These are phyloP conservation scores for Alternaria sp. DNA, from an alignment of 2,329 filamentous ascomycete genomes.

Conservation along the genomic window DNA sequence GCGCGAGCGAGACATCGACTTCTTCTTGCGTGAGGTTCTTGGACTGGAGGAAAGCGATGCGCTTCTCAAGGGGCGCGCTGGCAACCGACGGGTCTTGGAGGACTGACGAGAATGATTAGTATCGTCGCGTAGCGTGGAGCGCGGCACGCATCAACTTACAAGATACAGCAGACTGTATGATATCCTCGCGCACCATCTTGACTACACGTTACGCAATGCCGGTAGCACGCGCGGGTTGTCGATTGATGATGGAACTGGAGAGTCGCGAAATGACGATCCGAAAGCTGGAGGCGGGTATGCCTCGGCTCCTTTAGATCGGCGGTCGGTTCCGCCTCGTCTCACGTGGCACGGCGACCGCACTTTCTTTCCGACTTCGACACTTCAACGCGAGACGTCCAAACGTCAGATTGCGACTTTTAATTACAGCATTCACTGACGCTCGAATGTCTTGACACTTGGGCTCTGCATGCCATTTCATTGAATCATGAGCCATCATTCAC, in stretches of 20 bases:
- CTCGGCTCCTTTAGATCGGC: conserved; percentile 22
- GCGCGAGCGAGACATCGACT: conserved; percentile 82
- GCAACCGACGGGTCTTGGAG: conserved; percentile 93
- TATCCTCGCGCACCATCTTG: conserved; percentile 92
- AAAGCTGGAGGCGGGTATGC: conserved; percentile 27
- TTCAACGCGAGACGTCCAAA: conserved; percentile 5
- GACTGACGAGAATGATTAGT: conserved; percentile 63
- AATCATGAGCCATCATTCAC: not conserved
- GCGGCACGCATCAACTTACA: conserved; percentile 53
- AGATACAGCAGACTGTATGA: conserved; percentile 78
- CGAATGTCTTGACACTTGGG: not conserved
- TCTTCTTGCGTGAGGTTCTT: conserved; percentile 98
- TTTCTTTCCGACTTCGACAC: conserved; percentile 14
- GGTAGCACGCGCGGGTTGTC: conserved; percentile 19
- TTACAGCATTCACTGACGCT: not conserved
- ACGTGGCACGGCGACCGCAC: conserved; percentile 15
- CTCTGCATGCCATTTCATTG: not conserved
- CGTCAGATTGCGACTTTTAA: not conserved
- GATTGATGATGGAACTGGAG: conserved; percentile 17
- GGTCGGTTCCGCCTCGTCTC: conserved; percentile 19
- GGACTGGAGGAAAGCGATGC: conserved; percentile 89
- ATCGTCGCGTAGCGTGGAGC: conserved; percentile 9
- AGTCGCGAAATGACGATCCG: conserved; percentile 24
- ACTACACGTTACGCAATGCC: conserved; percentile 29
- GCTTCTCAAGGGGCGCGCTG: conserved; percentile 88